Conservation (phyloP, 352 stramenopile species). For the Pythium myriotylum region DNA sequence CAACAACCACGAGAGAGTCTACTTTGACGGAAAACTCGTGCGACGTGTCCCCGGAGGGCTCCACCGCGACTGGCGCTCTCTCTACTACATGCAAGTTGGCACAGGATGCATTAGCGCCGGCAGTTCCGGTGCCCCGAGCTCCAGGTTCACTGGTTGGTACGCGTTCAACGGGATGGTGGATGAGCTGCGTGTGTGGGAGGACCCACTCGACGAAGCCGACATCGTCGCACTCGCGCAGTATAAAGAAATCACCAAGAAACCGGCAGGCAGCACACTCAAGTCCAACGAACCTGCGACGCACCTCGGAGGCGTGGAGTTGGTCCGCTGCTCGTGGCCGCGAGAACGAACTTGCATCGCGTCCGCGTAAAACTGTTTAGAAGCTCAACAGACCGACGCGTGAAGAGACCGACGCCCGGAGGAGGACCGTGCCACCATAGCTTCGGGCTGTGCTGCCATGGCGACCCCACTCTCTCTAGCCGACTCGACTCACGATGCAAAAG, state of each 20-base stretch:
- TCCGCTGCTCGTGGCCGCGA: slow-evolving; percentile 22
- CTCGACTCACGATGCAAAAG: too few species aligned
- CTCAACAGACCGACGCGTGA: not conserved
- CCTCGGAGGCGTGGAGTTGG: slow-evolving; percentile 5
- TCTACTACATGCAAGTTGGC: slow-evolving; percentile 23
- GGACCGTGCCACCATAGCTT: not conserved
- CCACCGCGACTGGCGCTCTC: slow-evolving; percentile 19
- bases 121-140: not conserved
- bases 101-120: slow-evolving; percentile 25
- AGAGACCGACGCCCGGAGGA: not conserved
- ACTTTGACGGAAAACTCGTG: slow-evolving; percentile 28
- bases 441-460: too few species aligned
- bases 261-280: not conserved
- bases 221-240: slow-evolving; percentile 14
- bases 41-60: not conserved
- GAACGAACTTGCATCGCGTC: slow-evolving; percentile 24
- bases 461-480: too few species aligned
- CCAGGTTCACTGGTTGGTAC: slow-evolving; percentile 26
- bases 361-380: not conserved
- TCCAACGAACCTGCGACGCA: slow-evolving; percentile 5
- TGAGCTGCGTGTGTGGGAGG: slow-evolving; percentile 34
- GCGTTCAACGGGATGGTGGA: slow-evolving; percentile 40
- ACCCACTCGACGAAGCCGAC: slow-evolving; percentile 10
- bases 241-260: not conserved
- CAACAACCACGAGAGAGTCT: slow-evolving; percentile 23